phyloP scores from a whole-genome alignment of 768 basidiomycete species.

The Agrocybe chaxingu region DNA sequence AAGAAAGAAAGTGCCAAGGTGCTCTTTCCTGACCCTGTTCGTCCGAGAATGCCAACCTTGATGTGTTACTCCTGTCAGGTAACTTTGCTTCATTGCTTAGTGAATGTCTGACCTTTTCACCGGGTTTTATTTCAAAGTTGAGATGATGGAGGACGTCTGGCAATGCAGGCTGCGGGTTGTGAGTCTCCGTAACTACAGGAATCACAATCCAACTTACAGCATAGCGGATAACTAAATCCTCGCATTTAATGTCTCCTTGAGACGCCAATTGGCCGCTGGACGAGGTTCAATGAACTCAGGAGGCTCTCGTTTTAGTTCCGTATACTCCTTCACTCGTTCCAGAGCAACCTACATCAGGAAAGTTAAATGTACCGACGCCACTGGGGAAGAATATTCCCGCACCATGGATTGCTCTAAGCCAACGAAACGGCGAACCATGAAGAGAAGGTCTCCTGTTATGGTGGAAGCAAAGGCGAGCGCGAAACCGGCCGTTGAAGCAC shows the following conservation, averaged over 20 bases:
- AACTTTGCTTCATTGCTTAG: constrained; percentile 26
- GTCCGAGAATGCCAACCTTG: constrained; percentile 68
- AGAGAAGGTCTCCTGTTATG: neutral
- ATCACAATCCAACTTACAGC: neutral
- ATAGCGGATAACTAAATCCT: neutral
- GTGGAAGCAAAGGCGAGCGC: constrained; percentile 1
- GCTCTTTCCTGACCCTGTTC: constrained; percentile 77
- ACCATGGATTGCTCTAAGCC: constrained; percentile 1
- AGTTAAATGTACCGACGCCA: neutral
- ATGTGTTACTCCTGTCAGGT: neutral
- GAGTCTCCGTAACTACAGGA: too few relatives aligned
- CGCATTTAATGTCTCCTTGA: neutral
- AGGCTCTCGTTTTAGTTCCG: neutral
- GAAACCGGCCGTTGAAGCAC: neutral
- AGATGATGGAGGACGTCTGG: constrained; percentile 81
- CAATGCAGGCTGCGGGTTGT: constrained; percentile 63
- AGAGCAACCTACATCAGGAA: neutral
- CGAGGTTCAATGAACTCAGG: neutral
- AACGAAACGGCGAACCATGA: constrained; percentile 1
- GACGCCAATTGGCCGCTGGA: neutral
- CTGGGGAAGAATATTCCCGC: neutral
- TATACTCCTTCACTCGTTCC: neutral
- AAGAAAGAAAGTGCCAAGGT: constrained; percentile 84
- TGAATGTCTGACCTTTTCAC: constrained; percentile 62
- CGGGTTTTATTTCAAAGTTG: constrained; percentile 66